Evolutionary conservation across 2,329 filamentous ascomycete genomes (phyloP).

Genomic region (Aspergillus felis): DNA sequence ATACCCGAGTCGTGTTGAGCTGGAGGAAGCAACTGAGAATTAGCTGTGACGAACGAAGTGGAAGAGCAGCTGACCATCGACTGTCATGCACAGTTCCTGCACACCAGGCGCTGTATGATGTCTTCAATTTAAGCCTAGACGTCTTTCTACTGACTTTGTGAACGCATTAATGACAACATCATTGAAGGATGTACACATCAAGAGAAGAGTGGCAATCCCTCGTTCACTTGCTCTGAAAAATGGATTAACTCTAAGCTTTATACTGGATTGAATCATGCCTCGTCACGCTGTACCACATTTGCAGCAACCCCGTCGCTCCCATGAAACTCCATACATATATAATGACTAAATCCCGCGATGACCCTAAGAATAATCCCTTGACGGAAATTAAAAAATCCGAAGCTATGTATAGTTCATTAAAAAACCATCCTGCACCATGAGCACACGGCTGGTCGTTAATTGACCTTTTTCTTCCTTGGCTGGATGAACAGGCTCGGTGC

Average conservation of each 20-base stretch:
- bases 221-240: background rate
- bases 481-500: conserved; percentile 30
- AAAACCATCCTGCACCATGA: background rate
- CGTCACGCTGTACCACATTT: background rate
- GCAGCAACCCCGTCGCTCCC: background rate
- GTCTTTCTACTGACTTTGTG: conserved; percentile 3
- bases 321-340: background rate
- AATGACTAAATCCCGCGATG: background rate
- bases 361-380: background rate
- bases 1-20: background rate
- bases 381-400: background rate
- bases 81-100: background rate
- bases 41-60: background rate
- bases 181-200: background rate
- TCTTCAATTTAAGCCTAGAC: background rate
- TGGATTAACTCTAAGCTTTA: background rate
- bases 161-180: conserved; percentile 9
- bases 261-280: background rate
- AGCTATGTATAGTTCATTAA: background rate
- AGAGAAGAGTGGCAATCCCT: background rate
- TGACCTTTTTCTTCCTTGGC: conserved; percentile 26
- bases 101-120: background rate
- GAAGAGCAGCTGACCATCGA: background rate
- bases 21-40: background rate
- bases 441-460: conserved; percentile 7